Base-by-base conservation (phyloP, 176 grass and related monocot species). In the Stipa capillata region DNA sequence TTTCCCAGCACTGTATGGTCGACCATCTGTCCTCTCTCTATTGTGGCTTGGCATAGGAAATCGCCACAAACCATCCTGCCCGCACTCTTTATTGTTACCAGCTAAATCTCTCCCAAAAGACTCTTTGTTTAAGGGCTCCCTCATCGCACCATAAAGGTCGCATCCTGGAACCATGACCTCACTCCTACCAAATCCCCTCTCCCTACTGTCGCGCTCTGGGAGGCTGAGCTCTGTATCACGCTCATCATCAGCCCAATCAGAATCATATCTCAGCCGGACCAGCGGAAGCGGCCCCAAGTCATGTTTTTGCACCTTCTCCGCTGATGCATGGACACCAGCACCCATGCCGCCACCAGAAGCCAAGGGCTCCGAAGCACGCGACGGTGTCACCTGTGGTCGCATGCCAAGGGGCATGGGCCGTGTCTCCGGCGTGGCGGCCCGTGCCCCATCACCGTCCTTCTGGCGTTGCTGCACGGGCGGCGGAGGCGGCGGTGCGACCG, bases 181-280 rank as follows among this genome's bases (percentile, higher is more conserved):
- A 35, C 78, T 82, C 76, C 85, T 89, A 63, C 77, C 83, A 74
- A 89, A 85, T 64, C 88, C 88, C 17, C 73, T 68, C 77, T 94
- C 92, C 41, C 83, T 88, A 20, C 47, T 86, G 15, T 85, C 88
- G 20, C 92, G 81, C 69, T 93, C 96, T 13, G 85, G 96, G 27
- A 98, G 87, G 79, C 86, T 89, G 8, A 98, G 81, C 34, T 81
- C 88, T 14, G 92, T 98, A 71, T 98, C 92, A 53, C 96, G 96
- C 65, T 98, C 96, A 72, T 98, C 96, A 57, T 98, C 96, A 59
- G 90, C 92, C 96, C 96, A 98, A 14, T 95, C 96, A 64, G 96
- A 94, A 73, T 93, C 86, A 69, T 93, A 93, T 49, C 81, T 82
- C 8, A 98, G 78, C 34, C 74, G 69, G 31, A 91, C 80, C 14